Percentiles rank a stretch among this genome's conserved stretches.
These are phyloP conservation scores for Lycium ferocissimum DNA, from an alignment of 257 asterid genomes.

Conservation along the genomic window DNA sequence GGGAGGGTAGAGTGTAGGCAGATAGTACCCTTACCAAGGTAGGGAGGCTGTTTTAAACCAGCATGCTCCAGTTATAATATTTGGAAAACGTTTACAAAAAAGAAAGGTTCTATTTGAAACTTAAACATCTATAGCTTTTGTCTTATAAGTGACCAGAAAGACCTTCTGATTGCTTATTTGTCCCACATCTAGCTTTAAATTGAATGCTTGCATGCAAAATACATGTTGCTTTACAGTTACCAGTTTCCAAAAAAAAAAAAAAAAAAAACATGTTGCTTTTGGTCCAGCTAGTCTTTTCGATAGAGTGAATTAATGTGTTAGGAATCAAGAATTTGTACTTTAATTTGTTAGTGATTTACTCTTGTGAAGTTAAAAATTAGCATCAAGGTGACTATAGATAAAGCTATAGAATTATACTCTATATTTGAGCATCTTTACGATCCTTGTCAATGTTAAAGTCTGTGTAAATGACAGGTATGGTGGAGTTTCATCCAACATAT, in stretches of 20 bases:
- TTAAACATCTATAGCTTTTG: neutral
- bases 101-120: neutral
- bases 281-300: neutral
- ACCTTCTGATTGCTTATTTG: neutral
- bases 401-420: neutral
- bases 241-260: too few species aligned
- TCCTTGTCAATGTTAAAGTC: neutral
- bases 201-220: neutral
- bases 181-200: neutral
- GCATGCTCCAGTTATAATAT: neutral
- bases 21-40: too few species aligned
- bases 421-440: neutral
- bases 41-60: neutral
- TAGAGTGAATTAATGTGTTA: neutral
- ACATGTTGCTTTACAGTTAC: too few species aligned
- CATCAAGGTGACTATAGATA: neutral
- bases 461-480: neutral
- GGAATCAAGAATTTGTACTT: neutral
- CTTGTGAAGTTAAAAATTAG: neutral
- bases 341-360: neutral
- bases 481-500: neutral
- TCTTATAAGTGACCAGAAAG: neutral
- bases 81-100: neutral
- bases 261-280: neutral
- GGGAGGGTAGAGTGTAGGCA: too few species aligned